These are phyloP conservation scores for Jatropha podagrica DNA, from an alignment of 441 rosid genomes.

Conservation along the genomic window DNA sequence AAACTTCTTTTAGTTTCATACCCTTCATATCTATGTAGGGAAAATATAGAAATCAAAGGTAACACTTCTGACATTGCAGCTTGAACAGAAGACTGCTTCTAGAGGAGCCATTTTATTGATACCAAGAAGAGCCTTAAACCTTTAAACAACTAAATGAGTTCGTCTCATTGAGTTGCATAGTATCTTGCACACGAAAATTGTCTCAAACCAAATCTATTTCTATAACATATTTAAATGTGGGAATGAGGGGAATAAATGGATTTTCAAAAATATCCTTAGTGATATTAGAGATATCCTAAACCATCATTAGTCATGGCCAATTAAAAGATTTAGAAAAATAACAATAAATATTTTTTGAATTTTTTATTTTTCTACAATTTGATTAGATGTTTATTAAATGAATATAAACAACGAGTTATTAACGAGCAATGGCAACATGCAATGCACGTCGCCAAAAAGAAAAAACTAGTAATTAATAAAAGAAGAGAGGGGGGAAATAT, in stretches of 20 bases:
- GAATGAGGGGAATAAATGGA: no score
- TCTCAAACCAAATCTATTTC: background rate
- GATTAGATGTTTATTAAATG: no score
- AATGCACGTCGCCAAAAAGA: no score
- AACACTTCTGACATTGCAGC: background rate
- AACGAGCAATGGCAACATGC: no score
- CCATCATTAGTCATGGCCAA: no score
- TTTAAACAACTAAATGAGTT: conserved; percentile 5
- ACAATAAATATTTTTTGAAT: no score
- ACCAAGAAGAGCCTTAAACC: background rate
- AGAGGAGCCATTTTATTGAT: background rate
- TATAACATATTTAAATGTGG: no score
- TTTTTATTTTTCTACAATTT: no score
- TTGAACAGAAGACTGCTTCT: background rate
- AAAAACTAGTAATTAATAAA: background rate
- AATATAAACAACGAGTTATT: no score
- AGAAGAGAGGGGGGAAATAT: conserved; percentile 8
- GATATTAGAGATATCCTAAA: no score
- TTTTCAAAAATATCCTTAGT: no score
- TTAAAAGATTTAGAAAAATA: no score
- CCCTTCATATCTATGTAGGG: background rate
- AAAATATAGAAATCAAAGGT: background rate
- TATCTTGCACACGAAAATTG: background rate
- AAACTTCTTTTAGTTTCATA: background rate
- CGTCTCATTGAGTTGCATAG: background rate